A percentile compares a stretch with the other conserved stretches of the same genome.
phyloP scores from a whole-genome alignment of 306 rosid species.

The Trifolium dubium region DNA sequence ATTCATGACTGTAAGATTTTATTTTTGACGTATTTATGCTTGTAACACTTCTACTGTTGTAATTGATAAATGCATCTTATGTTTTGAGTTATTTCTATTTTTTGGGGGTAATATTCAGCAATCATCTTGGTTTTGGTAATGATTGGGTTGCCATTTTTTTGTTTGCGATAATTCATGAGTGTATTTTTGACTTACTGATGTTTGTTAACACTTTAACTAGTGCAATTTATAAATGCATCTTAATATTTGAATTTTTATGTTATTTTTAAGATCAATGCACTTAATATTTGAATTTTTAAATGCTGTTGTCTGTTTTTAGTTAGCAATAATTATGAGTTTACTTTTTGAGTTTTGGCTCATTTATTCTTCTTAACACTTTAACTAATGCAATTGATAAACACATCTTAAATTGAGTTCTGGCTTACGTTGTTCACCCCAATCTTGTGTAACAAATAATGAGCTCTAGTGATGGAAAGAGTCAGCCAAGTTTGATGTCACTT shows the following conservation, averaged over 20 bases:
- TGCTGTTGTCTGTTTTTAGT: not conserved
- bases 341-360: not conserved
- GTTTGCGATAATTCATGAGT: not conserved
- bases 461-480: not conserved
- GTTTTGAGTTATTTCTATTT: not conserved
- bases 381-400: not conserved
- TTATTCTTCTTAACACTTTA: not conserved
- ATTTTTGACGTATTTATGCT: not conserved
- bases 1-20: not conserved
- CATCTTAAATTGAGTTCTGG: not conserved
- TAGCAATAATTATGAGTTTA: not conserved
- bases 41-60: not conserved
- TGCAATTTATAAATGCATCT: slow-evolving; percentile 12
- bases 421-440: not conserved
- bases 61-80: not conserved
- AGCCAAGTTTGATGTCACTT: not conserved
- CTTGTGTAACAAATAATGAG: not conserved
- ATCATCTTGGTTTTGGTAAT: not conserved
- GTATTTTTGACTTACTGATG: slow-evolving; percentile 2
- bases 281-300: not conserved
- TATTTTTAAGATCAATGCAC: not conserved
- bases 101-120: not conserved
- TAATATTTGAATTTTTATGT: not conserved
- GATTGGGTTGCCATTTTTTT: not conserved
- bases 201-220: not conserved